phyloP scores from a whole-genome alignment of 257 asterid species.

The Rubia yunnanensis region DNA sequence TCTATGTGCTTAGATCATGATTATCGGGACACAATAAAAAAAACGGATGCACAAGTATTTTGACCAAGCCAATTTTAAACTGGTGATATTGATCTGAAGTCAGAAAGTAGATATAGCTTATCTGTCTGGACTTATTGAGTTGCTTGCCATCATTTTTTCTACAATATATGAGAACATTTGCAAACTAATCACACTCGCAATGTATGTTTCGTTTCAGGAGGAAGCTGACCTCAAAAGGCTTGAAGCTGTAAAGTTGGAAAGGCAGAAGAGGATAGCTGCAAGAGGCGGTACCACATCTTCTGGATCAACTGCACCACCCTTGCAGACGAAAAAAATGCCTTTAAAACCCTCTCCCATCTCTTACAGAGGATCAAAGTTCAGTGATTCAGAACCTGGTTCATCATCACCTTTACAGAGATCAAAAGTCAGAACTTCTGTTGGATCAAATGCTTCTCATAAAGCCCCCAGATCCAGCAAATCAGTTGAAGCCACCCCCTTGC shows the following conservation, averaged over 20 bases:
- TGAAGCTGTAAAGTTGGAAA: slow-evolving; percentile 68
- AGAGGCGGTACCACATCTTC: slow-evolving; percentile 43
- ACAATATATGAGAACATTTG: not conserved
- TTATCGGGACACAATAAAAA: not conserved
- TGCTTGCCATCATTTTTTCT: not conserved
- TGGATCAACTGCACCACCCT: slow-evolving; percentile 32
- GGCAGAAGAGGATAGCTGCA: slow-evolving; percentile 82
- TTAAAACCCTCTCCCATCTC: slow-evolving; percentile 56
- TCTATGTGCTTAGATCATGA: not conserved
- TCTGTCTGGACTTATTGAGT: not conserved
- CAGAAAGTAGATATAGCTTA: not conserved
- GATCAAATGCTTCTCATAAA: slow-evolving; percentile 35
- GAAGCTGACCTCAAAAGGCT: slow-evolving; percentile 60
- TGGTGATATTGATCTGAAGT: not conserved
- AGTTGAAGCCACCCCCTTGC: slow-evolving; percentile 38
- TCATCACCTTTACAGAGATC: slow-evolving; percentile 92
- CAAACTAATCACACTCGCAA: not conserved
- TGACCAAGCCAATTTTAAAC: not conserved
- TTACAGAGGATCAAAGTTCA: slow-evolving; percentile 71
- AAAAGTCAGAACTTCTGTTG: slow-evolving; percentile 54
- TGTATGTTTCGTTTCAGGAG: slow-evolving; percentile 42
- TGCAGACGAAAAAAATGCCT: slow-evolving; percentile 42
- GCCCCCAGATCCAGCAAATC: slow-evolving; percentile 45
- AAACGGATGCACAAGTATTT: not conserved
- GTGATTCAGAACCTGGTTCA: slow-evolving; percentile 83